Percentiles rank a stretch among this genome's conserved stretches.
These are phyloP conservation scores for Fusarium armeniacum DNA, from an alignment of 2,329 filamentous ascomycete genomes.

Conservation along the genomic window DNA sequence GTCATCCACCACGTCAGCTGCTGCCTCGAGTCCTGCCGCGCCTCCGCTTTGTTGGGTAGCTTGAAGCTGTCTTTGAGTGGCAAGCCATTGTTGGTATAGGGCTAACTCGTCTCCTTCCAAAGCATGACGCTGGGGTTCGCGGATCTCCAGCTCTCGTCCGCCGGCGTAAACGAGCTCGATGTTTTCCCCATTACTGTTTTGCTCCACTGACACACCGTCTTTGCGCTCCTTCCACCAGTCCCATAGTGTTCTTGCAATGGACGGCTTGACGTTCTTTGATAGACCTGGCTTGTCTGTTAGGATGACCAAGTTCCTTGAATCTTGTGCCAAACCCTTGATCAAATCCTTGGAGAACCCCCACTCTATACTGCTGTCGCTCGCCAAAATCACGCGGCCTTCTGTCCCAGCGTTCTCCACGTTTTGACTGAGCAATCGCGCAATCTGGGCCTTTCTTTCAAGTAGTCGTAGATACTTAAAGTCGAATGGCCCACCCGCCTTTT, in stretches of 20 bases:
- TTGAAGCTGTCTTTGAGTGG: slow-evolving; percentile 88
- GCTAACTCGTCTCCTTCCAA: slow-evolving; percentile 82
- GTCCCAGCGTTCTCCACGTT: slow-evolving; percentile 58
- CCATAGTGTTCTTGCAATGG: slow-evolving; percentile 83
- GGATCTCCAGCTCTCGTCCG: slow-evolving; percentile 72
- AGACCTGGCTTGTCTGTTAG: slow-evolving; percentile 80
- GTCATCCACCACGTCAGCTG: slow-evolving; percentile 83
- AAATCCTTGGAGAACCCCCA: slow-evolving; percentile 95
- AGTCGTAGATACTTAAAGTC: slow-evolving; percentile 89
- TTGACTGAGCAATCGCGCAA: slow-evolving; percentile 76
- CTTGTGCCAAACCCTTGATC: slow-evolving; percentile 79
- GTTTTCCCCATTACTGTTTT: slow-evolving; percentile 66
- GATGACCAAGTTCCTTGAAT: slow-evolving; percentile 86
- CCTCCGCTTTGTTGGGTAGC: slow-evolving; percentile 81
- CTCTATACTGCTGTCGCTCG: slow-evolving; percentile 89
- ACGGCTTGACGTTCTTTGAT: slow-evolving; percentile 60
- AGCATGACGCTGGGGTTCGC: slow-evolving; percentile 72
- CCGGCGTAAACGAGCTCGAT: slow-evolving; percentile 77
- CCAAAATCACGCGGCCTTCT: slow-evolving; percentile 82
- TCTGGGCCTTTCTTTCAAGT: slow-evolving; percentile 83
- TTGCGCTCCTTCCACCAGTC: slow-evolving; percentile 80
- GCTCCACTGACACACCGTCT: slow-evolving; percentile 73
- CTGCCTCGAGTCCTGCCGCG: slow-evolving; percentile 75
- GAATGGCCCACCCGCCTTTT: slow-evolving; percentile 79
- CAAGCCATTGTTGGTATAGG: slow-evolving; percentile 92